These are phyloP conservation scores for Botrytis paeoniae DNA, from an alignment of 2,329 filamentous ascomycete genomes.

Conservation along the genomic window DNA sequence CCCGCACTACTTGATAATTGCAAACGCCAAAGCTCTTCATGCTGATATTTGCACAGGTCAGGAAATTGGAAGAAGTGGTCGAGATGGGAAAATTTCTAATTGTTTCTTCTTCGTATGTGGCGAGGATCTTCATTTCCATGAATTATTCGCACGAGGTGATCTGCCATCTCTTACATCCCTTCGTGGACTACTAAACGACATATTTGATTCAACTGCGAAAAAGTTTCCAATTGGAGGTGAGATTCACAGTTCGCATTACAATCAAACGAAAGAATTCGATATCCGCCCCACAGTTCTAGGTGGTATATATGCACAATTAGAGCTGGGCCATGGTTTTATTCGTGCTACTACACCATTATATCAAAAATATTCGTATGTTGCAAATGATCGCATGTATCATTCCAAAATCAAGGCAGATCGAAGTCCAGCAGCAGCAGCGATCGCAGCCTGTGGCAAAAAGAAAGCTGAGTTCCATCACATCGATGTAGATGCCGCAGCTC, in stretches of 20 bases:
- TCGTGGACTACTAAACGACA: conserved; percentile 46
- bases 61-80: conserved; percentile 54
- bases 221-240: conserved; percentile 41
- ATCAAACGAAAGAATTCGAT: conserved; percentile 50
- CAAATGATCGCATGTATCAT: conserved; percentile 37
- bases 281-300: conserved; percentile 50
- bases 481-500: conserved; percentile 46
- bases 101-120: conserved; percentile 58
- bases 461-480: conserved; percentile 45
- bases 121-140: conserved; percentile 56
- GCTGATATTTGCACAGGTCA: conserved; percentile 37
- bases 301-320: conserved; percentile 58
- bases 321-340: conserved; percentile 55
- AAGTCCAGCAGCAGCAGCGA: conserved; percentile 44
- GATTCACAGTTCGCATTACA: conserved; percentile 47
- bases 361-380: conserved; percentile 51
- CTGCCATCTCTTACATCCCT: conserved; percentile 53
- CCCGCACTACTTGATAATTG: not conserved
- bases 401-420: conserved; percentile 39
- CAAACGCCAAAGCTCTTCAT: not conserved
- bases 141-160: conserved; percentile 59
- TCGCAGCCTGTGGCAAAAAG: conserved; percentile 44
- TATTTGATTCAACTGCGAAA: conserved; percentile 44
- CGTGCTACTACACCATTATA: conserved; percentile 58
- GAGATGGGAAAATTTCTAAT: conserved; percentile 51